Evolutionary conservation across 306 rosid species (phyloP), one percentile per base, ranked within the genome.

Genomic region (Castanea mollissima): DNA sequence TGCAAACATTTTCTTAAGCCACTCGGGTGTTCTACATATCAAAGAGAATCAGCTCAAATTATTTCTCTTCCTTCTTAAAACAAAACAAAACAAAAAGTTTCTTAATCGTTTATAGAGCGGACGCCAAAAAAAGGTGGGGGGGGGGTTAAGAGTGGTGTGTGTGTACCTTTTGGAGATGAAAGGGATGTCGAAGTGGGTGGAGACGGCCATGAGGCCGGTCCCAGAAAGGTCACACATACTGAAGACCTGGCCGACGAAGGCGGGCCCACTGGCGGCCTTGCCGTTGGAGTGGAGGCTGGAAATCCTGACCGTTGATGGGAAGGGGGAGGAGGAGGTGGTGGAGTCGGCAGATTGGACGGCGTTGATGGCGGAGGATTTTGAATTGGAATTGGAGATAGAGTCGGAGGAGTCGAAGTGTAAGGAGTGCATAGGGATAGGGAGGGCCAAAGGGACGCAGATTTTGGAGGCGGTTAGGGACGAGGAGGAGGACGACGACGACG

Each of bases 141-240:
- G 6, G 21, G 32, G 29, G 2, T 31, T 7, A 31, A 18, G 7
- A 8, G 10, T n/a, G 51, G 21, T 1, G 70, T 25, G 70, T 25
- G 27, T 60, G 13, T 63, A 93, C 99, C 99, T 96, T 77, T 90
- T 81, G 23, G 98, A 89, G 67, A 93, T 86, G 77, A 96, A 93
- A 25, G 99, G 99, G 20, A 96, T 87, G 73, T 93, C 94, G 31
- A 93, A 91, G 75, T 96, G 97, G 69, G 97, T 88, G 2, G 99
- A 90, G 79, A 93, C 98, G 27, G 99, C 98, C 98, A 96, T 93
- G 72, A 96, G 93, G 29, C 99, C 99, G 3, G 98, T 91, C 41
- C 99, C 99, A 2, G 99, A 96, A 75, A 96, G 98, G 87, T 96
- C 98, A 69, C 99, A 93, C 97, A 93, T 93, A 51, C 98, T 91